phyloP scores from a whole-genome alignment of 1,139 yeast species.

The Hyphopichia khmerensis region DNA sequence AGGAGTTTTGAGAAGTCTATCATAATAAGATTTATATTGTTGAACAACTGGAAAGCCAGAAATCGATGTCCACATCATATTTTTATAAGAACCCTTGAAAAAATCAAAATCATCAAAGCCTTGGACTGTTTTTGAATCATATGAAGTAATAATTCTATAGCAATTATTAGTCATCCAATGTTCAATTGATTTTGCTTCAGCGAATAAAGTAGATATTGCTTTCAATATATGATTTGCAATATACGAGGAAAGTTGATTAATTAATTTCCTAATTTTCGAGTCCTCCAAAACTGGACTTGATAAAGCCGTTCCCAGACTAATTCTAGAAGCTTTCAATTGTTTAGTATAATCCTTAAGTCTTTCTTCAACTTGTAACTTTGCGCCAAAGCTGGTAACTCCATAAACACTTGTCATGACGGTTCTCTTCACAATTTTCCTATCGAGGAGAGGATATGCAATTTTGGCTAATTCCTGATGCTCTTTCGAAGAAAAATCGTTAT shows the following conservation, averaged over 20 bases:
- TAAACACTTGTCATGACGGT: slow-evolving; percentile 51
- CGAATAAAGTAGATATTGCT: slow-evolving; percentile 35
- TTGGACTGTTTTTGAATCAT: slow-evolving; percentile 4
- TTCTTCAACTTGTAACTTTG: slow-evolving; percentile 29
- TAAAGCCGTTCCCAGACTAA: not conserved
- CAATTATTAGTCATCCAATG: slow-evolving; percentile 37
- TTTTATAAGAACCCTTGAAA: slow-evolving; percentile 16
- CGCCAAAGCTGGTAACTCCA: slow-evolving; percentile 45
- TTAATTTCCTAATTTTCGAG: not conserved
- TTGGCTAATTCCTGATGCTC: slow-evolving; percentile 10
- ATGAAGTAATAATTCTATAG: slow-evolving; percentile 27
- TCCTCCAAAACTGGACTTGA: not conserved
- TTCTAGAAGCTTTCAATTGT: slow-evolving; percentile 8
- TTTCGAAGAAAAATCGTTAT: slow-evolving; percentile 7
- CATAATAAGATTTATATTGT: slow-evolving; percentile 24
- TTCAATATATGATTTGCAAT: slow-evolving; percentile 27
- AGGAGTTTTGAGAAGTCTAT: slow-evolving; percentile 17
- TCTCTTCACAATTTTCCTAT: slow-evolving; percentile 39
- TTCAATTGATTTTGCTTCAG: slow-evolving; percentile 35
- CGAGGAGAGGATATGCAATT: slow-evolving; percentile 19
- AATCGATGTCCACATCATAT: slow-evolving; percentile 46
- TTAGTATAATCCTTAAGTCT: slow-evolving; percentile 23
- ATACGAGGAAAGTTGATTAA: slow-evolving; percentile 15
- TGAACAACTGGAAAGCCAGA: slow-evolving; percentile 47
- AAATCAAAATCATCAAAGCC: slow-evolving; percentile 8